Evolutionary conservation across 1,139 yeast species (phyloP), one percentile per base, ranked within the genome.

Genomic region (Kodamaea plutei): DNA sequence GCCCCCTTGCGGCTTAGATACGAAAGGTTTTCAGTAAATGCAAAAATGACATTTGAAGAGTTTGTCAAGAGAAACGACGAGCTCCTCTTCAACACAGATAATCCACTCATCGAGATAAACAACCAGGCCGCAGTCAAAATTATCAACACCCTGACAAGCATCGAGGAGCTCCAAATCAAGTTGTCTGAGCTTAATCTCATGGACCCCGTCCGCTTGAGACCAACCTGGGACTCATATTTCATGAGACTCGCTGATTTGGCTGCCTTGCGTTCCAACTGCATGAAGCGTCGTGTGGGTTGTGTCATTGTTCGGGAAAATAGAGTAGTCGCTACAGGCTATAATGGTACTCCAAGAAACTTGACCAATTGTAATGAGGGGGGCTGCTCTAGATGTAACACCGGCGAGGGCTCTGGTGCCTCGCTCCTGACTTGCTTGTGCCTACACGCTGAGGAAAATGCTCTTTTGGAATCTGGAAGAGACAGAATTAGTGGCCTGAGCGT

Each of bases 361-460:
- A 65, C 69, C 18, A 91, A 91, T 51, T 91, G 99, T 58, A 89
- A 87, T 50, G 91, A 87, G 47, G 98, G 98, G 11, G 98, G 98
- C 1, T 91, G 98, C 58, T 61, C 76, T 5, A 66, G 98, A 26
- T 91, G 99, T 55, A 88, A 88, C 47, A 60, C 65, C 30, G 74
- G 76, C 0, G 72, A 79, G 9, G 94, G 95, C 1, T 66, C 75
- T 20, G 81, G 79, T 1, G 62, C 69, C 3, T 59, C 55, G 1
- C 62, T 91, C 26, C 73, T 83, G 2, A 87, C 96, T 0, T 91
- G 99, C 56, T 61, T 91, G 32, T 91, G 98, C 56, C 61, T 91
- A 23, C 99, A 91, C 55, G 98, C 98, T 0, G 98, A 91, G 52
- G 99, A 91, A 48, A 91, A 93, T 55, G 98, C 98, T 0, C 64